These are phyloP conservation scores for Neonectria punicea DNA, from an alignment of 2,329 filamentous ascomycete genomes.

Conservation along the genomic window DNA sequence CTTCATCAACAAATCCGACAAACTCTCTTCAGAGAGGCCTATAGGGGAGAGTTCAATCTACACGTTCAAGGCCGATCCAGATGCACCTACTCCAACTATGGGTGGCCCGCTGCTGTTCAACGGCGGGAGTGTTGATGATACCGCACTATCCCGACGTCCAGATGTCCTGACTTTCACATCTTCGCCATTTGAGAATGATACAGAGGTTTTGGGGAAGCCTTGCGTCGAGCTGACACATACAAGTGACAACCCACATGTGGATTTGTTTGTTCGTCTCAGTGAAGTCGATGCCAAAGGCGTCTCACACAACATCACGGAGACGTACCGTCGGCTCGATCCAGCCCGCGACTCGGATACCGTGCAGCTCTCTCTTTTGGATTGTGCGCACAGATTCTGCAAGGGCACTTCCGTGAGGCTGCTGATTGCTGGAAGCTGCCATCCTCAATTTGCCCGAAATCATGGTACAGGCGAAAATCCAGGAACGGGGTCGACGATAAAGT, in stretches of 20 bases:
- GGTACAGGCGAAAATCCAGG: background rate
- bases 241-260: background rate
- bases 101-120: background rate
- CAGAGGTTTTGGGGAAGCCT: background rate
- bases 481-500: background rate
- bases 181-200: background rate
- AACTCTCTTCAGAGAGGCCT: background rate
- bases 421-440: background rate
- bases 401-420: background rate
- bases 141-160: background rate
- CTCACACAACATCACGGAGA: background rate
- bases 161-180: background rate
- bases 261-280: background rate
- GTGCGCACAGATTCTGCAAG: background rate
- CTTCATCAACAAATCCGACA: background rate
- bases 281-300: background rate
- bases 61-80: background rate
- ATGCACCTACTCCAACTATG: background rate
- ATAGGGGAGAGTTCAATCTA: background rate
- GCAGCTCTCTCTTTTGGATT: background rate
- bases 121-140: background rate
- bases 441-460: background rate
- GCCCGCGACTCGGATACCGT: background rate
- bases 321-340: background rate
- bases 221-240: background rate